Evolutionary conservation across 2,329 filamentous ascomycete species (phyloP), one percentile per base, ranked within the genome.

Genomic region (Monosporascus ibericus): DNA sequence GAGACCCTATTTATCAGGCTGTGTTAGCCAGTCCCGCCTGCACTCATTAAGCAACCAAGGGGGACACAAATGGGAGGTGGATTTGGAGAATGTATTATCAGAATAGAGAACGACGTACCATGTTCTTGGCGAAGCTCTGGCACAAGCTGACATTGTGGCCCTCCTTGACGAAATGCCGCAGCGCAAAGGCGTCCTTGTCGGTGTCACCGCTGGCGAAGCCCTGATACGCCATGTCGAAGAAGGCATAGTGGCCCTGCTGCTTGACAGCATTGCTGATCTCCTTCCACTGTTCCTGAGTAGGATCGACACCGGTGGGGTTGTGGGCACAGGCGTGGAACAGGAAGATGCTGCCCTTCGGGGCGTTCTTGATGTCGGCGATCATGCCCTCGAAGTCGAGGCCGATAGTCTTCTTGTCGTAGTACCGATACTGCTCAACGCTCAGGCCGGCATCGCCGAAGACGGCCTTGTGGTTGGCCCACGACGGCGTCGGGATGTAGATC

Each of bases 221-320:
- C 77, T 99, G 92, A 81, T 99, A 99, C 59, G 92, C 92, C 92
- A 96, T 96, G 74, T 97, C 92, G 77, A 97, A 99, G 84, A 99
- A 96, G 65, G 90, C 86, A 72, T 87, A 95, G 81, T 97, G 92
- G 48, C 81, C 85, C 71, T 88, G 85, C 70, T 84, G 81, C 82
- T 95, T 95, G 73, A 96, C 85, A 56, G 87, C 88, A 56, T 87
- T 76, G 73, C 88, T 90, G 72, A 99, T 94, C 77, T 92, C 79
- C 74, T 84, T 84, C 92, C 92, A 97, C 79, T 97, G 92, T 72
- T 90, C 87, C 65, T 84, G 76, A 42, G 89, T 96, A 37, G 92
- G 94, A 75, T 97, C 92, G 65, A 97, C 88, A 70, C 92, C 92
- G 58, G 94, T 97, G 54, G 92, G 92, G 82, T 97, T 97, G 81